A percentile compares a stretch with the other conserved stretches of the same genome.
Conservation (phyloP, 768 basidiomycete species). For the Porphyrellus cyaneotinctus region DNA sequence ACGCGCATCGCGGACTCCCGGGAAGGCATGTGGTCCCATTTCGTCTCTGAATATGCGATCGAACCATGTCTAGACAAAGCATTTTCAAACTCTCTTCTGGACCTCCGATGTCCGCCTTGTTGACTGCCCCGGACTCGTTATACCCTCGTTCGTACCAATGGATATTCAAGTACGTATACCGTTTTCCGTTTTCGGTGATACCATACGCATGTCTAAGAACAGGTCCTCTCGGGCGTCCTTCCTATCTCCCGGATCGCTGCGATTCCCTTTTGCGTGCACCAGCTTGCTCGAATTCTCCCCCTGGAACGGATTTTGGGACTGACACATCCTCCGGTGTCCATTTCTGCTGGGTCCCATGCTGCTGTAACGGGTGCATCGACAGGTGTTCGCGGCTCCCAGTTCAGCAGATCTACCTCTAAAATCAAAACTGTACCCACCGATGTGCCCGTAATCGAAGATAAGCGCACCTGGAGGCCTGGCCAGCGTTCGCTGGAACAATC, state of each 20-base stretch:
- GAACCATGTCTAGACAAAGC: constrained; percentile 64
- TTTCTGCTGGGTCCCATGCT: constrained; percentile 7
- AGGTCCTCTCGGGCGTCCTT: constrained; percentile 69
- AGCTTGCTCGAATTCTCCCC: constrained; percentile 63
- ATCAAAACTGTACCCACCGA: background rate
- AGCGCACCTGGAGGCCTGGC: constrained; percentile 74
- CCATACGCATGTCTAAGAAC: background rate
- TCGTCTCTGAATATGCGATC: background rate
- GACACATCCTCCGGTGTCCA: constrained; percentile 41
- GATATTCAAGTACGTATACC: constrained; percentile 62
- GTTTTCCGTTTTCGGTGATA: background rate
- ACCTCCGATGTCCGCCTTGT: constrained; percentile 82
- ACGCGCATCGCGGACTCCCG: constrained; percentile 79
- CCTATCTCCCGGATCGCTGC: constrained; percentile 83
- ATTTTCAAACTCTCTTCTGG: constrained; percentile 93
- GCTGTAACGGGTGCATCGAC: background rate
- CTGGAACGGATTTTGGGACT: constrained; percentile 69
- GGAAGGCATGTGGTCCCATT: constrained; percentile 52
- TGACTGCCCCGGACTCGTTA: constrained; percentile 93
- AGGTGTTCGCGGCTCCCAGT: background rate
- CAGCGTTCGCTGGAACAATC: constrained; percentile 21
- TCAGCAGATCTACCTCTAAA: background rate
- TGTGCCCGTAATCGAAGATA: constrained; percentile 43
- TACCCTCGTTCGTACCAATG: constrained; percentile 80
- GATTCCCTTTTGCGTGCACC: constrained; percentile 77